Evolutionary conservation across 257 asterid species (phyloP).

Genomic region (Gynochthodes officinalis): DNA sequence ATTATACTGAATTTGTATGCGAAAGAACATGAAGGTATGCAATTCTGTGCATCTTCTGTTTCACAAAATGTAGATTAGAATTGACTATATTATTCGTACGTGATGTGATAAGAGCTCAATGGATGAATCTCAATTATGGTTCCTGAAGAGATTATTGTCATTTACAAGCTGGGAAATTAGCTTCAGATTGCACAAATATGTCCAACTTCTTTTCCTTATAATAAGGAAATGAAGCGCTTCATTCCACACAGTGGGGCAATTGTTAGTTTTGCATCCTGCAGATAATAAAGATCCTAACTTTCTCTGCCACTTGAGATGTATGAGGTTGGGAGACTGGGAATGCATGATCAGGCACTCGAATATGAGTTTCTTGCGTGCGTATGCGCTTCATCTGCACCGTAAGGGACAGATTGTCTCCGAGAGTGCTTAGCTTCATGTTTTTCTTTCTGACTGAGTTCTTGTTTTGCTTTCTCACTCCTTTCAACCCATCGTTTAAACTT

Average conservation of each 20-base stretch:
- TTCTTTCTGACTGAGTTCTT: conserved; percentile 28
- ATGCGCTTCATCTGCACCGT: conserved; percentile 18
- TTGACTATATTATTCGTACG: too few relatives aligned
- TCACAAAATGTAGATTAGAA: too few relatives aligned
- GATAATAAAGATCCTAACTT: not conserved
- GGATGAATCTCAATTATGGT: too few relatives aligned
- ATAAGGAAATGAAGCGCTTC: not conserved
- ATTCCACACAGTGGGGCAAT: not conserved
- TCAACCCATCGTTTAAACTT: conserved; percentile 64
- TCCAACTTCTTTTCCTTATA: too few relatives aligned
- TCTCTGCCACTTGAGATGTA: not conserved
- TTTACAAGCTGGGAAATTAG: not conserved
- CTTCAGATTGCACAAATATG: not conserved
- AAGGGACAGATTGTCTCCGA: conserved; percentile 33
- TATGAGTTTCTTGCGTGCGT: conserved; percentile 42
- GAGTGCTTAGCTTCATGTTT: conserved; percentile 6
- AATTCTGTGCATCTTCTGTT: too few relatives aligned
- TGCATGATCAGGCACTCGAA: conserved; percentile 37
- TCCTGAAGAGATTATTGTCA: not conserved
- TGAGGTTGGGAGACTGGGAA: not conserved
- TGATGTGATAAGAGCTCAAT: too few relatives aligned
- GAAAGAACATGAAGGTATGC: too few relatives aligned
- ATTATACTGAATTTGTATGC: too few relatives aligned
- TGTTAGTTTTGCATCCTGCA: not conserved
- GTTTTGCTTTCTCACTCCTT: conserved; percentile 32